Evolutionary conservation across 2,329 filamentous ascomycete genomes (phyloP), one percentile per base, ranked within the genome.

Genomic region (Phialocephala sp.): DNA sequence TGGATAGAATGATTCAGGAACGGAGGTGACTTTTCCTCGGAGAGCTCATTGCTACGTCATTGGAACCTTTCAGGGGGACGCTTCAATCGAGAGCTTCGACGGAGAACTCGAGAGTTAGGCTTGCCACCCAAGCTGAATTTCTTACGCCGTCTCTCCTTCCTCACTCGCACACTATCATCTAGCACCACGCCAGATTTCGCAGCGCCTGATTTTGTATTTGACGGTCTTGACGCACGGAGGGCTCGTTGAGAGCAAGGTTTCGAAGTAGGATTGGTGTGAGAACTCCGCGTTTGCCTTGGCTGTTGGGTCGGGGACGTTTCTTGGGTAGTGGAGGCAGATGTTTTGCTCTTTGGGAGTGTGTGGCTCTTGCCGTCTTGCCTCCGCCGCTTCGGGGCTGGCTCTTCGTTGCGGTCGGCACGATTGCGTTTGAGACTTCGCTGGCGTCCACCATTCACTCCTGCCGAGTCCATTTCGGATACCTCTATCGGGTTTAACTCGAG

Each of bases 401-500:
- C 59, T 58, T 39, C 27, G 36, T 58, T 24, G 37, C 5, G 6
- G 20, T 57, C 37, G 22, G 37, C 52, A 15, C 18, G 54, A 32
- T 58, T 47, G 52, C 54, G 36, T 50, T 63, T 57, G 37, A 32
- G 54, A 14, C 41, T 57, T 47, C 18, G 22, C 22, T 62, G 14
- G 50, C 32, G 32, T 41, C 43, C 32, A 35, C 55, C 43, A 56
- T 41, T 27, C 59, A 18, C 59, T 35, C 8, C 37, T 3, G 8
- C 36, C 43, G 15, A 47, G 36, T 39, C 57, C 20, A 24, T 60
- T 32, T 50, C 58, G 36, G 37, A 52, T 39, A 63, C 45, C 22
- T 63, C 56, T 14, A 35, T 14, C 62, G 36, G 12, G 37, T 65
- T 57, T 67, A 73, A 62, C 66, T 76, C 72, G 52, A 69, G 69